Conservation (phyloP, 164 flowering plant genomes). For the Magnolia kwangsiensis region DNA sequence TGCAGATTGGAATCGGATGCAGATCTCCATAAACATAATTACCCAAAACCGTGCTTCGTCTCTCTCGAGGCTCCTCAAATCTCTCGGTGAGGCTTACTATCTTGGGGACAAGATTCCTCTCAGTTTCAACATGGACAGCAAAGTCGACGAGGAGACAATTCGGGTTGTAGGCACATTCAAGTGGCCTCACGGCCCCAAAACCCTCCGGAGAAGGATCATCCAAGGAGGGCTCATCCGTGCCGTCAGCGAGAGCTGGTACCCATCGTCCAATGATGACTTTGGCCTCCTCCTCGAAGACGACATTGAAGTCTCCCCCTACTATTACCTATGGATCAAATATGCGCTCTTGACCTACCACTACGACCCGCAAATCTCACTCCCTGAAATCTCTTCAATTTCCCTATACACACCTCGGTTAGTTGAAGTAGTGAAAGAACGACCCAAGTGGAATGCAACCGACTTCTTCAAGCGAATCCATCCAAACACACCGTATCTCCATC, state of each 20-base stretch:
- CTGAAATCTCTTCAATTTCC: slow-evolving; percentile 86
- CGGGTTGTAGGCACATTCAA: slow-evolving; percentile 54
- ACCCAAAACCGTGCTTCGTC: slow-evolving; percentile 83
- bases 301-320: slow-evolving; percentile 94
- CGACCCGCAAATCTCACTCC: slow-evolving; percentile 82
- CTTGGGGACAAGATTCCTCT: slow-evolving; percentile 77
- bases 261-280: slow-evolving; percentile 79
- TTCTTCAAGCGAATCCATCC: slow-evolving; percentile 81
- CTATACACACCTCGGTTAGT: slow-evolving; percentile 85
- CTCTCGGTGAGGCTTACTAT: slow-evolving; percentile 70
- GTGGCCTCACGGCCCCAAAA: slow-evolving; percentile 93
- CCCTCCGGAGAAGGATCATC: slow-evolving; percentile 77
- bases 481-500: slow-evolving; percentile 95
- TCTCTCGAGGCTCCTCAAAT: slow-evolving; percentile 71
- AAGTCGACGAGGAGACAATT: slow-evolving; percentile 76
- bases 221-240: slow-evolving; percentile 96
- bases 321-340: slow-evolving; percentile 91
- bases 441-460: slow-evolving; percentile 88
- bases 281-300: slow-evolving; percentile 96
- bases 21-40: slow-evolving; percentile 74
- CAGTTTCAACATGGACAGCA: slow-evolving; percentile 95
- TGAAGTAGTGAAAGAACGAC: slow-evolving; percentile 92
- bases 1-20: slow-evolving; percentile 95
- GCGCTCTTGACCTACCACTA: slow-evolving; percentile 79
- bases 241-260: slow-evolving; percentile 97